phyloP scores from a whole-genome alignment of 768 basidiomycete species.

The Mycena leptocephala region DNA sequence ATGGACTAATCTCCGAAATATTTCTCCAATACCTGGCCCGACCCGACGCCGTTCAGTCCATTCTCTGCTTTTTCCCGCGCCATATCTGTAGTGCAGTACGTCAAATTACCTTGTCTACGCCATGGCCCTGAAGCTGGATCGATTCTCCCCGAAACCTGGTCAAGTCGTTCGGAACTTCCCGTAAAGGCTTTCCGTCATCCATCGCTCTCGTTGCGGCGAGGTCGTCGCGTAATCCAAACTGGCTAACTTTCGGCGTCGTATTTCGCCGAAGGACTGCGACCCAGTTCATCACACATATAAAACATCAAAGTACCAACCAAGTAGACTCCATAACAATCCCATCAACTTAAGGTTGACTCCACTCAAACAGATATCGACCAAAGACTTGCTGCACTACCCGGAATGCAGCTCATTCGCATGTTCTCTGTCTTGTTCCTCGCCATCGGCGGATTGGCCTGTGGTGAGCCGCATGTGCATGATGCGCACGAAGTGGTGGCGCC shows the following conservation, averaged over 20 bases:
- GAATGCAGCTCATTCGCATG: slow-evolving; percentile 21
- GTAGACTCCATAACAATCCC: slow-evolving; percentile 17
- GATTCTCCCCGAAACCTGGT: too few species aligned
- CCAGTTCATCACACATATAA: slow-evolving; percentile 2
- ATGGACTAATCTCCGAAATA: too few species aligned
- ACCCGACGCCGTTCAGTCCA: too few species aligned
- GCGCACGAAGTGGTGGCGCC: slow-evolving; percentile 11
- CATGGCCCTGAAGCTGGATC: too few species aligned
- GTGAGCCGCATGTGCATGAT: not conserved
- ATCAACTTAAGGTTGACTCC: slow-evolving; percentile 7
- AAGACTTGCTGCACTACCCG: not conserved
- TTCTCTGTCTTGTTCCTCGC: slow-evolving; percentile 20
- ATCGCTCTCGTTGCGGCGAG: too few species aligned
- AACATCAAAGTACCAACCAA: slow-evolving; percentile 2
- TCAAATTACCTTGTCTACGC: too few species aligned
- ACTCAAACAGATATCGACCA: slow-evolving; percentile 11
- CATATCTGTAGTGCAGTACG: too few species aligned
- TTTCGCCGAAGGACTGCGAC: not conserved
- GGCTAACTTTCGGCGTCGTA: not conserved
- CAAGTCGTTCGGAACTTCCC: too few species aligned
- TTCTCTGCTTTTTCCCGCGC: too few species aligned
- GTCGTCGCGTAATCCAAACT: not conserved
- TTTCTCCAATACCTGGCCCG: too few species aligned
- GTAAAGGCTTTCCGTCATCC: too few species aligned
- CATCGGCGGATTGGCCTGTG: slow-evolving; percentile 6